A percentile compares a stretch with the other conserved stretches of the same genome.
phyloP scores from a whole-genome alignment of 441 rosid genomes.

The Bocquillonia castaneifolia region DNA sequence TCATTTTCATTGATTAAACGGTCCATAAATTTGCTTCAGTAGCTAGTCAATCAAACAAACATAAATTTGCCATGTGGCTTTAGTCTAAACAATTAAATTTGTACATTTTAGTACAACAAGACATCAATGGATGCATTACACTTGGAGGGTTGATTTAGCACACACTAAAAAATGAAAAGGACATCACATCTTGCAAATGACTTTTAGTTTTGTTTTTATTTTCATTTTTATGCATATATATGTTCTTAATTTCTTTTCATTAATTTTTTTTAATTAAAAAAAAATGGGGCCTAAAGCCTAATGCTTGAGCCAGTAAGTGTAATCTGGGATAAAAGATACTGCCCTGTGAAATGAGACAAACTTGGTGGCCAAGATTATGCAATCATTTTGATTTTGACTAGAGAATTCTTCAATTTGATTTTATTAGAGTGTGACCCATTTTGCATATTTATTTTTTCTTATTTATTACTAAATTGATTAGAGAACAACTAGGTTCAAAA shows the following conservation, averaged over 20 bases:
- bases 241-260: neutral
- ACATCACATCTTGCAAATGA: neutral
- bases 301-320: slow-evolving; percentile 13
- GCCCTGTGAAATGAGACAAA: slow-evolving; percentile 21
- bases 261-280: neutral
- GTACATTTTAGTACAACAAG: too few relatives aligned
- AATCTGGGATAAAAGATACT: slow-evolving; percentile 23
- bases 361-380: slow-evolving; percentile 26
- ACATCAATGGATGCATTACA: too few relatives aligned
- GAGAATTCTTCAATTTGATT: slow-evolving; percentile 20
- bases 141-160: neutral
- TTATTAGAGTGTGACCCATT: slow-evolving; percentile 16
- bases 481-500: too few relatives aligned
- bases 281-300: neutral
- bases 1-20: too few relatives aligned
- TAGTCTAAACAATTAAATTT: too few relatives aligned
- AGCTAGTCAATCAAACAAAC: too few relatives aligned
- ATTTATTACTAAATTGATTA: slow-evolving; percentile 16
- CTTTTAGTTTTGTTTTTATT: neutral
- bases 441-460: neutral
- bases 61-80: too few relatives aligned
- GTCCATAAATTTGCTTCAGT: too few relatives aligned
- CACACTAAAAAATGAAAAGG: neutral
- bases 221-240: too few relatives aligned
- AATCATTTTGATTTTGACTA: slow-evolving; percentile 41